phyloP scores from a whole-genome alignment of 2,329 filamentous ascomycete genomes.

The Cladosporium halotolerans region DNA sequence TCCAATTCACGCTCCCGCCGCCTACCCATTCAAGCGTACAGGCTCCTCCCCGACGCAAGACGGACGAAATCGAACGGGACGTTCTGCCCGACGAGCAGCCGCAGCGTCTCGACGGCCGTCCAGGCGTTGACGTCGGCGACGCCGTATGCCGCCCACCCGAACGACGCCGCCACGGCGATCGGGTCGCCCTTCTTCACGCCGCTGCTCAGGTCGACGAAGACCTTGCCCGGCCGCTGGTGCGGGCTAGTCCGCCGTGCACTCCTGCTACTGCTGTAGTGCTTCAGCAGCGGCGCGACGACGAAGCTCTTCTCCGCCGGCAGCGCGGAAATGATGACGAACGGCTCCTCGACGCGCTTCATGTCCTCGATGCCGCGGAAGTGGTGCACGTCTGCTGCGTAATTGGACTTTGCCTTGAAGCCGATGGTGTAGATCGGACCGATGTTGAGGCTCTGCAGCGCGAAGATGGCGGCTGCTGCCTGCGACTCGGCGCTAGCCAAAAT shows the following conservation, averaged over 20 bases:
- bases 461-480: conserved; percentile 72
- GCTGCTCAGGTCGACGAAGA: conserved; percentile 74
- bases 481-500: conserved; percentile 66
- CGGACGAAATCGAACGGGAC: conserved; percentile 83
- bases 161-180: conserved; percentile 61
- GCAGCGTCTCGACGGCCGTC: conserved; percentile 74
- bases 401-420: conserved; percentile 59
- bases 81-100: conserved; percentile 76
- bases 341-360: conserved; percentile 70
- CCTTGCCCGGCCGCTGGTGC: conserved; percentile 45
- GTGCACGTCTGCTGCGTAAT: conserved; percentile 59
- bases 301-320: conserved; percentile 72
- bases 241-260: conserved; percentile 29
- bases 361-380: conserved; percentile 66
- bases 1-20: no score
- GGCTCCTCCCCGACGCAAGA: conserved; percentile 56
- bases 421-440: conserved; percentile 79
- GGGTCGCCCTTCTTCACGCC: conserved; percentile 61
- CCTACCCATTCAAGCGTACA: conserved; percentile 1
- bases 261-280: conserved; percentile 49
- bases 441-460: conserved; percentile 67
- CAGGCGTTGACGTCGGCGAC: conserved; percentile 75
- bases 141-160: conserved; percentile 74
- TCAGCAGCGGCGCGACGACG: conserved; percentile 69
- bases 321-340: conserved; percentile 76